phyloP scores from a whole-genome alignment of 2,329 filamentous ascomycete genomes.

The Phialemonium atrogriseum region DNA sequence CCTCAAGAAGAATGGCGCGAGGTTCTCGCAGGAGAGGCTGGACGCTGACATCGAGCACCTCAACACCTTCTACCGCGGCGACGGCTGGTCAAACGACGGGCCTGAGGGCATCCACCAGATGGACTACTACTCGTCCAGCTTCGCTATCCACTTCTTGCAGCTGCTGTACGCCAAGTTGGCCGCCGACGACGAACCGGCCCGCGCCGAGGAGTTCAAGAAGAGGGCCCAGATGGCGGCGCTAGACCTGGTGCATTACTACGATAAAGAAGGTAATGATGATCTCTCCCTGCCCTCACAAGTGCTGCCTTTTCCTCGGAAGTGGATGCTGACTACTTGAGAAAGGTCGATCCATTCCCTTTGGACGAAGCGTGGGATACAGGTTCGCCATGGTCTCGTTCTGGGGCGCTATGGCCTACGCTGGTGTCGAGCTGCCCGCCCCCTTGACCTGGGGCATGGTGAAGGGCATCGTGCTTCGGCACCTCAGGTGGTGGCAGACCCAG shows the following conservation, averaged over 20 bases:
- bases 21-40: slow-evolving; percentile 60
- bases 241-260: slow-evolving; percentile 70
- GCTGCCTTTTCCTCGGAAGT: too few species aligned
- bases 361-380: slow-evolving; percentile 70
- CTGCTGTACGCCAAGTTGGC: slow-evolving; percentile 68
- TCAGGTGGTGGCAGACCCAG: slow-evolving; percentile 74
- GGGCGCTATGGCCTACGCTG: slow-evolving; percentile 68
- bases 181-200: slow-evolving; percentile 54
- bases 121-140: slow-evolving; percentile 79
- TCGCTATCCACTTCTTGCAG: slow-evolving; percentile 74
- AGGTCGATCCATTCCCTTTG: slow-evolving; percentile 64
- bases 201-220: slow-evolving; percentile 61
- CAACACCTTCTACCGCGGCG: slow-evolving; percentile 74
- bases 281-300: too few species aligned
- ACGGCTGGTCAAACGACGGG: slow-evolving; percentile 76
- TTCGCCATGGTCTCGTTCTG: slow-evolving; percentile 83
- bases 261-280: slow-evolving; percentile 43
- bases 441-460: slow-evolving; percentile 74
- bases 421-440: slow-evolving; percentile 62
- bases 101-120: slow-evolving; percentile 73
- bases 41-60: slow-evolving; percentile 71
- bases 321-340: slow-evolving; percentile 1
- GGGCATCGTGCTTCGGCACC: slow-evolving; percentile 63
- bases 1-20: slow-evolving; percentile 64
- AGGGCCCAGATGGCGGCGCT: slow-evolving; percentile 59